Percentiles rank a stretch among this genome's conserved stretches.
Evolutionary conservation across 2,329 filamentous ascomycete species (phyloP).

Genomic region (Huntiella bhutanensis): DNA sequence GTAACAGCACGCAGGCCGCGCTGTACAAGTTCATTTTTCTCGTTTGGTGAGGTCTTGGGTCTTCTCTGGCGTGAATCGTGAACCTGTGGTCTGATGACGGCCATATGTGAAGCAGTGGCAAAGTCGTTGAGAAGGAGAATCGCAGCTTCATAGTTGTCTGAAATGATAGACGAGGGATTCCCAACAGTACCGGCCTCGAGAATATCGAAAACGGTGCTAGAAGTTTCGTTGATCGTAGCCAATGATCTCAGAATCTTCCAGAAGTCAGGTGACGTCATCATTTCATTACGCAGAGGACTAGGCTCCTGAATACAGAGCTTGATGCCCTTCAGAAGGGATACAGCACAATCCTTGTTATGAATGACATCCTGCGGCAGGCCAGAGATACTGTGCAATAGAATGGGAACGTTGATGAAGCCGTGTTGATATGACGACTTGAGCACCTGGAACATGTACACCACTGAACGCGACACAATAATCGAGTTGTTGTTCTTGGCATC

Average conservation of each 20-base stretch:
- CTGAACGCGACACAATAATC: conserved; percentile 63
- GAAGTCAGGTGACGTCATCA: conserved; percentile 92
- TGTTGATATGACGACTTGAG: conserved; percentile 70
- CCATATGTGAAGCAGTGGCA: conserved; percentile 38
- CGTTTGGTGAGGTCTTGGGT: background rate
- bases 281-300: conserved; percentile 65
- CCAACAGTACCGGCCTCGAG: conserved; percentile 58
- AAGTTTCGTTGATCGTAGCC: conserved; percentile 48
- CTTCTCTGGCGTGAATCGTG: conserved; percentile 6
- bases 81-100: background rate
- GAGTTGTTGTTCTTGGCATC: conserved; percentile 64
- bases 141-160: conserved; percentile 86
- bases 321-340: conserved; percentile 63
- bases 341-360: conserved; percentile 23
- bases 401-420: conserved; percentile 78
- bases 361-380: conserved; percentile 64
- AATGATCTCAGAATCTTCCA: conserved; percentile 77
- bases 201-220: conserved; percentile 69
- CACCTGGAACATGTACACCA: conserved; percentile 71
- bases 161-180: conserved; percentile 65
- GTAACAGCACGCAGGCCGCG: conserved; percentile 66
- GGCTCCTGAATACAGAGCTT: conserved; percentile 62
- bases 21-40: conserved; percentile 6
- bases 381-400: conserved; percentile 79
- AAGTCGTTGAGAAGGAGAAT: conserved; percentile 77